Evolutionary conservation across 2,329 filamentous ascomycete genomes (phyloP).

Genomic region (Gaeumannomyces sp.): DNA sequence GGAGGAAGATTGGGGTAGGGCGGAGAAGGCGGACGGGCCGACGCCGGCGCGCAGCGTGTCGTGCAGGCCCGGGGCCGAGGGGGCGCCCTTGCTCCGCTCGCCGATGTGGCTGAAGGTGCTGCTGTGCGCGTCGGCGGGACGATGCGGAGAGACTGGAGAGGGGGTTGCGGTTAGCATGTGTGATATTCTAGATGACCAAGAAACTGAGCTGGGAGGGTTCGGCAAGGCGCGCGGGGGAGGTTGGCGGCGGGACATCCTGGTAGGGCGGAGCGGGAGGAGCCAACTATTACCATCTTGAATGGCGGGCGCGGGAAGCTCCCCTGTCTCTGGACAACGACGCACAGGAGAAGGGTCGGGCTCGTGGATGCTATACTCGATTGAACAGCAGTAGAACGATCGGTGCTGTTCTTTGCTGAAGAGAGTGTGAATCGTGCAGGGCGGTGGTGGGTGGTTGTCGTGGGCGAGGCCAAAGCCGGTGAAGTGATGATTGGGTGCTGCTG

Average conservation of each 20-base stretch:
- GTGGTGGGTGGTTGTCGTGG: constrained; percentile 5
- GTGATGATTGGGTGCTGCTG: not conserved
- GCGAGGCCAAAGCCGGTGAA: not conserved
- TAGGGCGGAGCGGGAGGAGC: not conserved
- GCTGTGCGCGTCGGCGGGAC: constrained; percentile 61
- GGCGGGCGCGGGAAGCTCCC: constrained; percentile 11
- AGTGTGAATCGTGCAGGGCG: not conserved
- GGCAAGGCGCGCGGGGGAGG: not conserved
- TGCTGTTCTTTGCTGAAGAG: not conserved
- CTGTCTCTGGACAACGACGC: not conserved
- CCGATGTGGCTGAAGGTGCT: constrained; percentile 57
- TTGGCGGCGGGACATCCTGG: not conserved
- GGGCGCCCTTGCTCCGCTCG: constrained; percentile 60
- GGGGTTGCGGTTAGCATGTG: constrained; percentile 13
- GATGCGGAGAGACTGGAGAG: constrained; percentile 75
- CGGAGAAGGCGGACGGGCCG: constrained; percentile 50
- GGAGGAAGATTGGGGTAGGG: constrained; percentile 31
- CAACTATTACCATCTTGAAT: constrained; percentile 43
- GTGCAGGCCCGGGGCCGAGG: constrained; percentile 87
- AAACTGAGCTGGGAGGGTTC: constrained; percentile 10
- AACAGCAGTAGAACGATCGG: not conserved
- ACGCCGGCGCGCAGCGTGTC: constrained; percentile 87
- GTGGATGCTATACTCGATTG: not conserved
- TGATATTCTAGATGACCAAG: not conserved
- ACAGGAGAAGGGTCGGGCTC: too few species aligned